Percentiles rank a stretch among this genome's conserved stretches.
Evolutionary conservation across 2,329 filamentous ascomycete genomes (phyloP).

Genomic region (Westerdykella aurantiaca): DNA sequence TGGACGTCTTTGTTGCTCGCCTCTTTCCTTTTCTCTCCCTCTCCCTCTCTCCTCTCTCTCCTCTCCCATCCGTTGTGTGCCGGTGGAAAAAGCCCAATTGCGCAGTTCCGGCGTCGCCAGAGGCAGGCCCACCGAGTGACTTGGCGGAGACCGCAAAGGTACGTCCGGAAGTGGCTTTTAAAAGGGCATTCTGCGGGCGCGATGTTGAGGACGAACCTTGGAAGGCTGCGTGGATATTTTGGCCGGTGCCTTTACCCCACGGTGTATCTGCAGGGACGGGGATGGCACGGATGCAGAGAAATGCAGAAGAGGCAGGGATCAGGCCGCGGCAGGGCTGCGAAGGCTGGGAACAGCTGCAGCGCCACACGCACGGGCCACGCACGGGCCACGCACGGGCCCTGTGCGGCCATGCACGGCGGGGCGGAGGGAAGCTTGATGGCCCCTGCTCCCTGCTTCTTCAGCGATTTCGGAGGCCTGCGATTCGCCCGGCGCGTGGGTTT

Average conservation of each 20-base stretch:
- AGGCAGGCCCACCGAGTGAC: no score
- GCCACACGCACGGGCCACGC: neutral
- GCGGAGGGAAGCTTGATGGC: constrained; percentile 6
- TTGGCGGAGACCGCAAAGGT: neutral
- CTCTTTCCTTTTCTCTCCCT: no score
- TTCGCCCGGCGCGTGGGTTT: no score
- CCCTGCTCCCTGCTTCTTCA: constrained; percentile 18
- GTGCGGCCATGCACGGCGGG: neutral
- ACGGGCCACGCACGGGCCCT: neutral
- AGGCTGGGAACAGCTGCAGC: neutral
- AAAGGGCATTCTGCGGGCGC: neutral
- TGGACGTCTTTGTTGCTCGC: neutral
- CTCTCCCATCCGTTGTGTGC: neutral
- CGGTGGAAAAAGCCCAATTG: neutral
- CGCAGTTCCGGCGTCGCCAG: neutral
- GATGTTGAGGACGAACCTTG: neutral
- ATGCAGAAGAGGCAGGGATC: no score
- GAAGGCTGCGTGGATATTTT: constrained; percentile 27
- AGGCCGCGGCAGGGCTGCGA: no score
- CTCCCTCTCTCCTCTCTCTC: no score
- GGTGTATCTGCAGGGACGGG: constrained; percentile 25
- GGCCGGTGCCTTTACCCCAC: constrained; percentile 28
- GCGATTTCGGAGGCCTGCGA: no score
- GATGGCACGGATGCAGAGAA: neutral
- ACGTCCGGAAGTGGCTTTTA: neutral